Evolutionary conservation across 225 moss, liverwort and hornwort species (phyloP).

Genomic region (Ulota crispa): DNA sequence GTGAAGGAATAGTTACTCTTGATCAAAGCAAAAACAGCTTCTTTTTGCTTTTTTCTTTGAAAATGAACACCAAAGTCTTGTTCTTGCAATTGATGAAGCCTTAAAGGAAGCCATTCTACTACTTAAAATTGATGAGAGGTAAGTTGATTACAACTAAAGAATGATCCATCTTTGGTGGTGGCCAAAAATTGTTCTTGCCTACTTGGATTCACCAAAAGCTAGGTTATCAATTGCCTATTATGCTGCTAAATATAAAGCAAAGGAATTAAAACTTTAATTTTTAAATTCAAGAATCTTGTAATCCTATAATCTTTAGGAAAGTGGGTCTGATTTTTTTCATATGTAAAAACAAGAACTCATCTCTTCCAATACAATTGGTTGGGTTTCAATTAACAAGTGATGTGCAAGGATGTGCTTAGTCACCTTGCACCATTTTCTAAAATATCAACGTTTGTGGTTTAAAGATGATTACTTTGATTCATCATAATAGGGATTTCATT

Average conservation of each 20-base stretch:
- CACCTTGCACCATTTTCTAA: not conserved
- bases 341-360: constrained; percentile 20
- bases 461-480: not conserved
- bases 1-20: constrained; percentile 50
- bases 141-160: constrained; percentile 69
- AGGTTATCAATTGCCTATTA: not conserved
- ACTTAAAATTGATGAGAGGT: constrained; percentile 75
- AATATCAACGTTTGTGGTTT: too few relatives aligned
- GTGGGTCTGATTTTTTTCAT: not conserved
- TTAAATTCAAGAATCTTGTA: too few relatives aligned
- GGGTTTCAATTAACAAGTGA: too few relatives aligned
- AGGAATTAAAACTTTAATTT: not conserved
- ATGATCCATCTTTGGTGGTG: constrained; percentile 84
- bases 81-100: constrained; percentile 83
- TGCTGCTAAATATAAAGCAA: not conserved
- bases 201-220: constrained; percentile 40
- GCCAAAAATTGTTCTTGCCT: constrained; percentile 84
- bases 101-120: constrained; percentile 82
- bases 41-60: constrained; percentile 52
- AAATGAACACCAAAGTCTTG: constrained; percentile 79
- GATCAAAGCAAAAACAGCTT: constrained; percentile 52
- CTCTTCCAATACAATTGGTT: too few relatives aligned
- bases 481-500: not conserved
- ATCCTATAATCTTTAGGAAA: not conserved
- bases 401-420: not conserved